These are phyloP conservation scores for Casaregolazyma suthepensis DNA, from an alignment of 1,139 yeast species.

Conservation along the genomic window DNA sequence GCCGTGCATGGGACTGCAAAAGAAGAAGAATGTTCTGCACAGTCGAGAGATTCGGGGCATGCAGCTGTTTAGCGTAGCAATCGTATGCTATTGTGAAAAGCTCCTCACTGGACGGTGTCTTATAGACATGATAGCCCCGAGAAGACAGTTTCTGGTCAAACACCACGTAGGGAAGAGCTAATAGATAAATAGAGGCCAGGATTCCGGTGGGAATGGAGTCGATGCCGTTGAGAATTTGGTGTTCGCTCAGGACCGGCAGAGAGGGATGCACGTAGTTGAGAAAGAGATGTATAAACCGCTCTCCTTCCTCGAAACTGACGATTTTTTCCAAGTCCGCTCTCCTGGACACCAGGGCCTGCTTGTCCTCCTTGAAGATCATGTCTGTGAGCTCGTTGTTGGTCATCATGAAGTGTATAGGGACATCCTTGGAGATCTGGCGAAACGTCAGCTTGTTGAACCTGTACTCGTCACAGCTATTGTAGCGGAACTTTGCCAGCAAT, in stretches of 20 bases:
- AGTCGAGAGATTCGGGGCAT: slow-evolving; percentile 39
- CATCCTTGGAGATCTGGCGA: not conserved
- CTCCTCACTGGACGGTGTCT: slow-evolving; percentile 1
- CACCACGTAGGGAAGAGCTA: slow-evolving; percentile 29
- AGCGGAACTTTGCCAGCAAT: not conserved
- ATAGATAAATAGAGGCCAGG: slow-evolving; percentile 38
- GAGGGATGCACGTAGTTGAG: slow-evolving; percentile 33
- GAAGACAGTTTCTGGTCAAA: not conserved
- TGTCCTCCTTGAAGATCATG: not conserved
- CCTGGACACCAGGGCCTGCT: not conserved
- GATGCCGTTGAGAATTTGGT: slow-evolving; percentile 31
- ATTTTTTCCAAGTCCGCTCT: not conserved
- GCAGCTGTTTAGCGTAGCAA: slow-evolving; percentile 36
- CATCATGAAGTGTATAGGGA: not conserved
- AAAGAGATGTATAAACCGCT: not conserved
- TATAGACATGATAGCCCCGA: slow-evolving; percentile 36
- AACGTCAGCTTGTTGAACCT: not conserved
- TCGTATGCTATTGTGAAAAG: slow-evolving; percentile 31
- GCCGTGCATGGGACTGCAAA: slow-evolving; percentile 23
- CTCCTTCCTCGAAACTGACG: not conserved
- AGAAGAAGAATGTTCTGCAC: slow-evolving; percentile 42
- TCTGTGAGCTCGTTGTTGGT: not conserved
- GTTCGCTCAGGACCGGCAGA: slow-evolving; percentile 39
- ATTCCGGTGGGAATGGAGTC: slow-evolving; percentile 38
- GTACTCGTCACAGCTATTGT: not conserved